Evolutionary conservation across 2,329 filamentous ascomycete species (phyloP), one percentile per base, ranked within the genome.

Genomic region (Phialophora expanda): DNA sequence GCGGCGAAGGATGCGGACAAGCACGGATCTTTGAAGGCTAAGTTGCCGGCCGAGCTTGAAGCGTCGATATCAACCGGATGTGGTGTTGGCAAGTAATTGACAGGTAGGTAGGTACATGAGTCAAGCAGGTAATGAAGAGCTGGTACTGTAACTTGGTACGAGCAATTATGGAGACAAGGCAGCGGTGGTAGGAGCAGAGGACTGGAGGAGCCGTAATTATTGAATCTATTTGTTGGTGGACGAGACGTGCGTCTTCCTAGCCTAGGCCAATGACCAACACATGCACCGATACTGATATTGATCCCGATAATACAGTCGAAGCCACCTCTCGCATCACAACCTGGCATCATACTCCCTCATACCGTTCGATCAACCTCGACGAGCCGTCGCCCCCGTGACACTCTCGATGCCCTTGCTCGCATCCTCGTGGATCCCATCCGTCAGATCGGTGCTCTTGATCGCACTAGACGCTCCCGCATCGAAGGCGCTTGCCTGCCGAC

Each of bases 391-490:
- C 12, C 48, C 48, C 20, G 1, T 24, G 24, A 51, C 48, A 11
- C 48, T 51, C 48, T 51, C 48, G 14, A 51, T 51, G 6, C 48
- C 48, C 22, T 51, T 51, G 14, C 48, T 28, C 48, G 48, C 48
- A 28, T 51, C 48, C 48, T 51, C 48, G 48, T 51, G 48, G 20
- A 51, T 51, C 17, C 48, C 48, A 5, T 51, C 48, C n/a, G 48
- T 51, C 48, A 51, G 9, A 11, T 51, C 48, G 4, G 48, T 51
- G 24, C 12, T 51, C 22, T 51, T 51, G 9, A 9, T 51, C 2
- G 48, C 48, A 51, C 48, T 51, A 14, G 48, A 51, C 14, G 48
- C 48, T 2, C 48, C 48, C 0, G 48, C 48, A 20, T 22, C 48
- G 9, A 51, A 51, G 24, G n/a, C 17, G 14, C 48, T 51, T 8